Evolutionary conservation across 805 yeast genomes (phyloP), one percentile per base, ranked within the genome.

Genomic region (Nakazawaea populi): DNA sequence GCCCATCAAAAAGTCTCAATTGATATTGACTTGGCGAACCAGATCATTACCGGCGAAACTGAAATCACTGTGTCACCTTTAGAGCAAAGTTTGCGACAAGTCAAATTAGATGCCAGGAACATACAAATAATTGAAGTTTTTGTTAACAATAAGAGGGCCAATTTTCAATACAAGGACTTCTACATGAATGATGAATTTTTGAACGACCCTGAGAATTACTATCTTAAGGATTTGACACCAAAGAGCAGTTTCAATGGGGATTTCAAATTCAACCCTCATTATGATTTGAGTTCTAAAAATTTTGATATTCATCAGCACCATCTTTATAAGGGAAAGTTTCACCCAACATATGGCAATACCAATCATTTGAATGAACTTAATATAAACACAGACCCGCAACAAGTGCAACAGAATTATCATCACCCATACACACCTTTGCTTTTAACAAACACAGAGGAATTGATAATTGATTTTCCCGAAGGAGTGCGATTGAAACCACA

Each of bases 1-100:
- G 90, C 92, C 4, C 96, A 90, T 64, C 97, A 92, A 65, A 78
- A 86, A 57, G 87, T 92, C 11, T 76, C 79, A 29, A 68, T 92
- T 18, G 96, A 91, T 62, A 80, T 92, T 4, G 96, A 90, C 63
- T 70, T 91, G 42, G 76, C 82, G n/a, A 71, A 74, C 14, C 75
- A 78, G 54, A 60, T 69, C 24, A 69, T 90, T 5, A 62, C 60
- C 0, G 99, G 98, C 12, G 75, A 79, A 56, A 89, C 97, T 0
- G 97, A 91, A 61, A 69, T 94, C 34, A 85, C 94, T 1, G 72
- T 91, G 2, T 74, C 87, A 14, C 97, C 99, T 0, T 69, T 80
- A 12, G 79, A 82, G 47, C 70, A 82, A 24, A 60, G 72, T 1
- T 69, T 92, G 43, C 79, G 77, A 52, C 69, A 71, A 9, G 71